Percentiles rank a stretch among this genome's conserved stretches.
Conservation (phyloP, 495 filamentous ascomycete species). For the Hyphodiscus hymeniophilus region DNA sequence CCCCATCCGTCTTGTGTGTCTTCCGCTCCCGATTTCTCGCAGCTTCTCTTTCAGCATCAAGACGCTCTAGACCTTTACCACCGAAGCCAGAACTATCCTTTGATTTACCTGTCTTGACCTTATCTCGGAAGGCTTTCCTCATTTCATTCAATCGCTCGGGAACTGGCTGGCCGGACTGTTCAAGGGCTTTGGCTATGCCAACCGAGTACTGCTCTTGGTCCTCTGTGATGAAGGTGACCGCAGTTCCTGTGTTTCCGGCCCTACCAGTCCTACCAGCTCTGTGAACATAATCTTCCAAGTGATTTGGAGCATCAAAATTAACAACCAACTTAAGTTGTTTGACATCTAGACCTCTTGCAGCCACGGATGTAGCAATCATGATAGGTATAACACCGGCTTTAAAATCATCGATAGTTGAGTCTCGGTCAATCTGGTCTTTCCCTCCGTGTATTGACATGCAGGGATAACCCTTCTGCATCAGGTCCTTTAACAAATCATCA, state of each 20-base stretch:
- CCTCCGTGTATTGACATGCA: slow-evolving; percentile 96
- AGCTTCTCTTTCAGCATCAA: slow-evolving; percentile 85
- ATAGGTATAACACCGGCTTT: slow-evolving; percentile 85
- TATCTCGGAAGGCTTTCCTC: slow-evolving; percentile 67
- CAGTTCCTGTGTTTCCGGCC: slow-evolving; percentile 90
- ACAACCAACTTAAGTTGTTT: slow-evolving; percentile 95
- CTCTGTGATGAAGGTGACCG: slow-evolving; percentile 87
- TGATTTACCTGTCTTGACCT: slow-evolving; percentile 86
- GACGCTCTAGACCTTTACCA: slow-evolving; percentile 84
- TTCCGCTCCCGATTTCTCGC: slow-evolving; percentile 78
- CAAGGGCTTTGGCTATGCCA: slow-evolving; percentile 88
- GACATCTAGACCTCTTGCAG: slow-evolving; percentile 90
- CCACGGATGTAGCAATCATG: slow-evolving; percentile 90
- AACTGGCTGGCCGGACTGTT: slow-evolving; percentile 76
- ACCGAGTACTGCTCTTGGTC: slow-evolving; percentile 86
- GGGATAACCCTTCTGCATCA: slow-evolving; percentile 84
- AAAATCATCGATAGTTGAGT: slow-evolving; percentile 92
- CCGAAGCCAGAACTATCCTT: slow-evolving; percentile 87
- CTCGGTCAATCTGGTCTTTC: slow-evolving; percentile 91
- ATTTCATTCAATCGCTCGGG: slow-evolving; percentile 57
- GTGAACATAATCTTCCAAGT: slow-evolving; percentile 97
- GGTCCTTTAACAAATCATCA: slow-evolving; percentile 70
- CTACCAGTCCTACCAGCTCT: slow-evolving; percentile 90
- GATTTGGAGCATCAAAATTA: slow-evolving; percentile 95
- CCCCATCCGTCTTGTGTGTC: slow-evolving; percentile 83